Base-by-base conservation (phyloP, 2,329 filamentous ascomycete species). In the Fusarium duplospermum region DNA sequence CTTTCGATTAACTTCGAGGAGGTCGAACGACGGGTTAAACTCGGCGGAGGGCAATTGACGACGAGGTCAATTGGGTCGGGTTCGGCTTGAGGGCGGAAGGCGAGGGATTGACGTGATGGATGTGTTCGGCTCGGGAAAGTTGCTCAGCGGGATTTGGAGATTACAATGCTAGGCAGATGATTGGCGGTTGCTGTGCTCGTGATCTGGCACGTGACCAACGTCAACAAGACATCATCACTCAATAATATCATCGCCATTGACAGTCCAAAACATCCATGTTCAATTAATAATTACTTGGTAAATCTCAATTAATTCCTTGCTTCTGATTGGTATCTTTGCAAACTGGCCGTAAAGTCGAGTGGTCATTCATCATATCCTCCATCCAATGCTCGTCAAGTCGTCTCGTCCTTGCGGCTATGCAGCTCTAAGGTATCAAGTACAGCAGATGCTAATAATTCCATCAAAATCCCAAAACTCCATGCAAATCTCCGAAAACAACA, bases 91-190 rank as follows among this genome's bases (percentile, higher is more conserved):
- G 70, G 70, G 72, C 76, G 71, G 72, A 72, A 76, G 73, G 75
- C 77, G 76, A 76, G 74, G 75, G 73, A 75, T 77, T 78, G 78
- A 75, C 72, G 75, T 75, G 74, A 76, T 78, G 74, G 65, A 74
- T 69, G 77, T 78, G 76, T 72, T 77, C 76, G 77, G 74, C 77
- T 76, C 65, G 66, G 62, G 77, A 79, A 79, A 79, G 76, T 79
- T 79, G 77, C 77, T 77, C 77, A 79, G 80, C 80, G 77, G 78
- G 82, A 82, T 83, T 82, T 79, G 78, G 77, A 76, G 83, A 84
- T 85, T 84, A 85, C 83, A 85, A 80, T 81, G 77, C 76, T 79
- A 27, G 79, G 72, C 70, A 62, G 58, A 52, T 84, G 81, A 84
- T 85, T 85, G 82, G 82, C 59, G 66, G 72, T 8, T 7, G 13